Base-by-base conservation (phyloP, 169 alveolate species). In the Prorocentrum cordatum region DNA sequence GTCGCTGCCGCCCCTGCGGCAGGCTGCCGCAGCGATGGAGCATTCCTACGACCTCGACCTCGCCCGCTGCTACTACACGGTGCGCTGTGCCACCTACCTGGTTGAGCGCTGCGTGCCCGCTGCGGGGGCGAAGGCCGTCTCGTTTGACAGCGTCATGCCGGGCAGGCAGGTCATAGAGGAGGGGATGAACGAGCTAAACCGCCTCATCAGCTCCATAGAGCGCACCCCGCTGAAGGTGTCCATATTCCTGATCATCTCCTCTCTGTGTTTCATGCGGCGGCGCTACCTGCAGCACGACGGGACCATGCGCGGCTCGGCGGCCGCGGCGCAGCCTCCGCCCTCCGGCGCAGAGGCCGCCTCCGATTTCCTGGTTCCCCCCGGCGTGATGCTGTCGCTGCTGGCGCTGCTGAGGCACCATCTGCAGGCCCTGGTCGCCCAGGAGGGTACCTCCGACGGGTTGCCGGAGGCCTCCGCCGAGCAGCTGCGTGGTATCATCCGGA, bases 1-100 rank as follows among this genome's bases (percentile, higher is more conserved):
- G 6, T 68, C 79, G 10, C 59, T 68, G 32, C 79, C 79, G 4
- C 79, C n/a, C 59, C 59, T 68, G 39, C 79, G 79, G 45, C 79
- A 68, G 61, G 91, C 71, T 1, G 68, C 59, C 5, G 80, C 91
- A 27, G 91, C 91, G 2, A 18, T 82, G 58, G 91, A 84, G 62
- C 92, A 84, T 32, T 68, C 85, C 36, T 70, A 68, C 10, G 92
- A 84, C 38, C 2, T 50, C 59, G 92, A 84, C 71, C 66, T 84
- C 71, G 84, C 92, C 27, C 82, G 66, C 27, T 66, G 85, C 77
- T 84, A 84, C 77, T 84, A 84, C 75, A 58, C 92, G 16, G 75
- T 70, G n/a, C 91, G 91, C 4, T 82, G 91, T 32, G 91, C 91
- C 39, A 82, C 64, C 80, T 45, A 64, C 42, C 36, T 82, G 16